phyloP scores from a whole-genome alignment of 192 early-diverging fungal species.

The Rhizoclosmatium globosum region DNA sequence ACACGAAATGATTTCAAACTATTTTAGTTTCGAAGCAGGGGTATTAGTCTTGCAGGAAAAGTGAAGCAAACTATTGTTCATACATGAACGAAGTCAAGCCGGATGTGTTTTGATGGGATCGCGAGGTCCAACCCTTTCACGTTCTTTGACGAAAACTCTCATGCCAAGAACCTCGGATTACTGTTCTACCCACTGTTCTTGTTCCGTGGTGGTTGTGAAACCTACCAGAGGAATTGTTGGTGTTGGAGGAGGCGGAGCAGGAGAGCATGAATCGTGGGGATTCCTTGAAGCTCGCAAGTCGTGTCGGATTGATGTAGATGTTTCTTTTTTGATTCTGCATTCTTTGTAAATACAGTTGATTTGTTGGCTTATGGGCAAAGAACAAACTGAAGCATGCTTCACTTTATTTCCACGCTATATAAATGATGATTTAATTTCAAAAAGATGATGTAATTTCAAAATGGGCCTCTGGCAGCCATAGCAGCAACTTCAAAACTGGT shows the following conservation, averaged over 20 bases:
- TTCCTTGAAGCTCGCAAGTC: background rate
- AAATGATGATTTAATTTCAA: too few species aligned
- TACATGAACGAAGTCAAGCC: background rate
- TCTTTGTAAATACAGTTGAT: too few species aligned
- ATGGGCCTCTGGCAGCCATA: too few species aligned
- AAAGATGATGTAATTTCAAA: too few species aligned
- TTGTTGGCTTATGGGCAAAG: too few species aligned
- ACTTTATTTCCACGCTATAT: too few species aligned
- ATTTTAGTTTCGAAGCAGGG: background rate
- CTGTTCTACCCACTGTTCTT: background rate
- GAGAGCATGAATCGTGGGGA: background rate
- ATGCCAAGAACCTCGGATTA: background rate
- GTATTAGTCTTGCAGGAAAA: background rate
- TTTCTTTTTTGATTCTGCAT: too few species aligned
- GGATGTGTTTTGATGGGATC: background rate
- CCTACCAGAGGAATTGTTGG: constrained; percentile 5
- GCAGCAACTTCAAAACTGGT: too few species aligned
- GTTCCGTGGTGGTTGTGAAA: background rate
- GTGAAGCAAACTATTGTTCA: background rate
- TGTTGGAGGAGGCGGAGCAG: background rate
- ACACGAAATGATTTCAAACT: too few species aligned
- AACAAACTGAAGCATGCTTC: too few species aligned
- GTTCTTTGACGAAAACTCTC: background rate
- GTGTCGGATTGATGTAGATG: background rate
- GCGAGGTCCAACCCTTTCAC: background rate